These are phyloP conservation scores for Globisporangium paddicum DNA, from an alignment of 352 stramenopile genomes.

Conservation along the genomic window DNA sequence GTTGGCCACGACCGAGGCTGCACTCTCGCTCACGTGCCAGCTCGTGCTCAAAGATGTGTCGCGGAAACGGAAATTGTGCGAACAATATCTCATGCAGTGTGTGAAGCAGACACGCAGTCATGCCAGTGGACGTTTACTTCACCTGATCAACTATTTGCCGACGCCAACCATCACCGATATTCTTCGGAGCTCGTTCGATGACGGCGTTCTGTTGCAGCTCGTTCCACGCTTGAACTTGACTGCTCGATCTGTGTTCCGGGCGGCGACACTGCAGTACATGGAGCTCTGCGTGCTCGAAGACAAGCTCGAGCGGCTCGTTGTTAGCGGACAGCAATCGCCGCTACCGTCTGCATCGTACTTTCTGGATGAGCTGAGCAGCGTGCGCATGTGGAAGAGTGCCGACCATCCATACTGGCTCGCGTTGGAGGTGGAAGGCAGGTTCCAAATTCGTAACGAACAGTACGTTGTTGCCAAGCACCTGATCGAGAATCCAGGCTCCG, in stretches of 20 bases:
- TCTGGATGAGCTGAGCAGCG: neutral
- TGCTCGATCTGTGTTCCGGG: slow-evolving; percentile 18
- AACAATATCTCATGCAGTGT: neutral
- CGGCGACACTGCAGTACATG: slow-evolving; percentile 27
- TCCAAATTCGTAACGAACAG: slow-evolving; percentile 84
- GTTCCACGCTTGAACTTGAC: neutral
- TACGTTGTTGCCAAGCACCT: slow-evolving; percentile 69
- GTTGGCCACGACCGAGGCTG: slow-evolving; percentile 3
- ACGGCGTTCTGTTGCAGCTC: neutral
- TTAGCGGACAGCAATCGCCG: neutral
- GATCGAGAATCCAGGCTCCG: slow-evolving; percentile 50
- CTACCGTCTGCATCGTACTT: neutral
- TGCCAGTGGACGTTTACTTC: slow-evolving; percentile 14
- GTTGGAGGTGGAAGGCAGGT: slow-evolving; percentile 77
- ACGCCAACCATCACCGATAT: slow-evolving; percentile 30
- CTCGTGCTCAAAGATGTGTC: neutral
- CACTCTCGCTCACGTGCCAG: neutral
- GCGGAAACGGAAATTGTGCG: neutral
- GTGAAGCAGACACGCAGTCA: neutral
- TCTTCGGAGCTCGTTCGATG: slow-evolving; percentile 19
- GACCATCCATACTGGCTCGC: slow-evolving; percentile 80
- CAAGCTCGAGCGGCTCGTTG: slow-evolving; percentile 42
- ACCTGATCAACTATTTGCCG: slow-evolving; percentile 20
- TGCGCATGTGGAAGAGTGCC: slow-evolving; percentile 37
- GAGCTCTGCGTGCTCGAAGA: slow-evolving; percentile 77